A percentile compares a stretch with the other conserved stretches of the same genome.
These are phyloP conservation scores for Malus asiatica DNA, from an alignment of 306 rosid species.

Conservation along the genomic window DNA sequence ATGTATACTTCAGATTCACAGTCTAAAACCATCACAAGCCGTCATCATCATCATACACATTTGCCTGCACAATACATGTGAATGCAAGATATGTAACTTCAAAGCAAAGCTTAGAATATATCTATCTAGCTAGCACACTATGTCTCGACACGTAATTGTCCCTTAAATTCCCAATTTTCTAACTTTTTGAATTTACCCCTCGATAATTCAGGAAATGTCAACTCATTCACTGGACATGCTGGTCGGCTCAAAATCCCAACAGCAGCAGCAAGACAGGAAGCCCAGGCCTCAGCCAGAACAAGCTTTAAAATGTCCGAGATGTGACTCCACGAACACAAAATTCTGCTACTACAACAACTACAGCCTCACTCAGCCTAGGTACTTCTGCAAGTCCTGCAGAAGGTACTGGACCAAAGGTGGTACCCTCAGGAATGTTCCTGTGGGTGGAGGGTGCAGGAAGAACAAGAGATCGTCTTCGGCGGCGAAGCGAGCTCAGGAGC, in stretches of 20 bases:
- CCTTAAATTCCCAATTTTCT: neutral
- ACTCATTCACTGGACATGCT: conserved; percentile 70
- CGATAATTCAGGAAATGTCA: conserved; percentile 56
- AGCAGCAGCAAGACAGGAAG: conserved; percentile 28
- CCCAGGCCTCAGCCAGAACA: conserved; percentile 82
- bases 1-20: neutral
- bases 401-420: conserved; percentile 99
- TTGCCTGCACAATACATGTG: neutral
- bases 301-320: conserved; percentile 83
- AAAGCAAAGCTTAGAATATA: neutral
- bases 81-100: neutral
- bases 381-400: conserved; percentile 92
- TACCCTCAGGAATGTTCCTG: conserved; percentile 90
- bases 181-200: neutral
- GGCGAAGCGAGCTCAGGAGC: conserved; percentile 58
- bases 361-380: conserved; percentile 90
- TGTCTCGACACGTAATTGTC: neutral
- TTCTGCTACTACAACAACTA: conserved; percentile 98
- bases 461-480: conserved; percentile 58
- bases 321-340: conserved; percentile 88
- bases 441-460: conserved; percentile 97
- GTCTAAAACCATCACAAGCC: neutral
- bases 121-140: neutral
- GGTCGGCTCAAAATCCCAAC: conserved; percentile 52
- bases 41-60: neutral